These are phyloP conservation scores for Prunus davidiana DNA, from an alignment of 306 rosid species.

Conservation along the genomic window DNA sequence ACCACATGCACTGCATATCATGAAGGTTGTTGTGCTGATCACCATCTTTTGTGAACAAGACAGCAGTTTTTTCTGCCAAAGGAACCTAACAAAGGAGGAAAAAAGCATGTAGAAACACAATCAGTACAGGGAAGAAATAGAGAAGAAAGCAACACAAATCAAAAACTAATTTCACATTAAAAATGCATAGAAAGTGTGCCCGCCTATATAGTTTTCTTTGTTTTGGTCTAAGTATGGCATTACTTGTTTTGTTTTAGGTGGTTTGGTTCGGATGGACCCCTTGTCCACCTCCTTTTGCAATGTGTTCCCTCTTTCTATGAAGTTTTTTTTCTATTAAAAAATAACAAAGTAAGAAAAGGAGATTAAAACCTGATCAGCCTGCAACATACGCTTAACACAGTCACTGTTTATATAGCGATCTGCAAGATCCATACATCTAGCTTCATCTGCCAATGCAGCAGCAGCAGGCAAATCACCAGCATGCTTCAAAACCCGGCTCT, in stretches of 20 bases:
- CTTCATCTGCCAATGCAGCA: slow-evolving; percentile 93
- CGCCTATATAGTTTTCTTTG: background rate
- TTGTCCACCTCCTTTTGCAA: background rate
- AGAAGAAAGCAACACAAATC: slow-evolving; percentile 12
- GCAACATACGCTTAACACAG: slow-evolving; percentile 96
- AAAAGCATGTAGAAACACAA: slow-evolving; percentile 6
- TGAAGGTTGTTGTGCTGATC: slow-evolving; percentile 98
- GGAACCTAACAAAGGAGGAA: slow-evolving; percentile 51
- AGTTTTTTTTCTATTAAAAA: background rate
- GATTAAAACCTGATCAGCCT: slow-evolving; percentile 85
- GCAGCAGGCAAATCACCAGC: slow-evolving; percentile 94
- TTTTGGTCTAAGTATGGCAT: background rate
- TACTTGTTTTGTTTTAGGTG: background rate
- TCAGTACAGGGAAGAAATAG: slow-evolving; percentile 23
- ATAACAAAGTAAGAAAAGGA: background rate
- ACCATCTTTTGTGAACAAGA: slow-evolving; percentile 95
- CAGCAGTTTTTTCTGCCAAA: slow-evolving; percentile 97
- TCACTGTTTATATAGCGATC: slow-evolving; percentile 97
- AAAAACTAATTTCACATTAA: background rate
- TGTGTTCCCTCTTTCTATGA: background rate
- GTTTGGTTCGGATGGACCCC: background rate
- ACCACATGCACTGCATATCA: slow-evolving; percentile 99
- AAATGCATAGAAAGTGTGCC: background rate
- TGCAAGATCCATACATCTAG: slow-evolving; percentile 95
- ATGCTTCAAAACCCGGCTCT: slow-evolving; percentile 98